Evolutionary conservation across 2,329 filamentous ascomycete genomes (phyloP), one percentile per base, ranked within the genome.

Genomic region (Teratosphaeriaceae sp.): DNA sequence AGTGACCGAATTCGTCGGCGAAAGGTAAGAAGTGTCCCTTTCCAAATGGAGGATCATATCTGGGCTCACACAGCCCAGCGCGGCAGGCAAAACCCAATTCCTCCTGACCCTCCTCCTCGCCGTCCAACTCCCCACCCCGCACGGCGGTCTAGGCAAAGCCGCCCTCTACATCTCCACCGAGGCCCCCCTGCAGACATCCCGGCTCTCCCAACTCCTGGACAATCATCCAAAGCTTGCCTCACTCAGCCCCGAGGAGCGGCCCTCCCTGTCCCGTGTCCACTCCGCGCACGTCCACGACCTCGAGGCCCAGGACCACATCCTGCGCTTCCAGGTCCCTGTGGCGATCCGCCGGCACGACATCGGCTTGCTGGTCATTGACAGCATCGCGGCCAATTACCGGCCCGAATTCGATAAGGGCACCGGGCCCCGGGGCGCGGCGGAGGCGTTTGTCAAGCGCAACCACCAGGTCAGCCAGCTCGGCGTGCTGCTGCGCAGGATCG

Each of bases 81-180:
- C 89, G 55, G 85, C 82, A 52, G 92, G 90, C 58, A 98, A 98
- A 74, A 96, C 92, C 1, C 92, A 98, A 64, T 80, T 96, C 58
- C 81, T 97, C 21, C 77, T 97, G 21, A 82, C 83, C 18, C 76
- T 98, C 21, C 80, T 94, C 34, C 80, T 97, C 24, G 77, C 89
- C 23, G 82, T 83, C 13, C 92, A 98, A 64, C 81, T 97, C 3
- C 80, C 85, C 2, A 68, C 79, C 1, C 46, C 44, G n/a, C 13
- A 73, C 31, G 88, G 87, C 5, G 74, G n/a, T n/a, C n/a, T 88
- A 0, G 76, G 76, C 27, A 80, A 80, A 47, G 76, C 80, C n/a
- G 84, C 87, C 1, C 74, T 98, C 26, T 98, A 98, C 71, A 85
- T 98, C 57, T 94, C 89, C 1, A 97, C 92, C 33, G 92, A 98